Conservation (phyloP, 108 stramenopile species). For the Cyclotella atomus region DNA sequence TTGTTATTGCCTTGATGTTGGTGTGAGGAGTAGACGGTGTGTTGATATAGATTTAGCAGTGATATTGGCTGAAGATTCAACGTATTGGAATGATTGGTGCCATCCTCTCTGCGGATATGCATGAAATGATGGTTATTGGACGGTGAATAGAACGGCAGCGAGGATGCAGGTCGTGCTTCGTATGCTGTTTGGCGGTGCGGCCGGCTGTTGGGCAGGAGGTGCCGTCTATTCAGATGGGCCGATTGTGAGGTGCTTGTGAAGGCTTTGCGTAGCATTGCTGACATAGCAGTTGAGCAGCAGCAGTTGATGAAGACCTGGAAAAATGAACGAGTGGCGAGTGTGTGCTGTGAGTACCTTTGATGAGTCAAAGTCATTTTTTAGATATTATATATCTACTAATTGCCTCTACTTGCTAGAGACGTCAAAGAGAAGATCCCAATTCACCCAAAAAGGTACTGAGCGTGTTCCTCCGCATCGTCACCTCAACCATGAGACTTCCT, state of each 20-base stretch:
- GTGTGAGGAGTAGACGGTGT: background rate
- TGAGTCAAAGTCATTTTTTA: background rate
- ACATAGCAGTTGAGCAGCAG: no score
- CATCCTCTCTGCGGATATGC: background rate
- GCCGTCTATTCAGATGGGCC: background rate
- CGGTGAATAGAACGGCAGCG: background rate
- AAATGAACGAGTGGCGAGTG: background rate
- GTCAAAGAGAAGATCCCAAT: no score
- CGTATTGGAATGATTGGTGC: background rate
- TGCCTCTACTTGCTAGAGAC: no score
- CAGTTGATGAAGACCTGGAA: background rate
- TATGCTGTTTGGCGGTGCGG: background rate
- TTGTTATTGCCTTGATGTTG: background rate
- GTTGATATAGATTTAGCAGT: no score
- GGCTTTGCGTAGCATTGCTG: background rate
- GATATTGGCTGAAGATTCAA: no score
- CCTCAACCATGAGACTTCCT: conserved; percentile 2
- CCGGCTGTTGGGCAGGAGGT: background rate
- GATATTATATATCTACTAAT: background rate
- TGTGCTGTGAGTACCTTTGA: background rate
- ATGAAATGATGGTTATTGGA: background rate
- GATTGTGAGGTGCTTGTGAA: background rate
- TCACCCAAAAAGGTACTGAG: no score
- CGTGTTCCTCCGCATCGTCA: no score
- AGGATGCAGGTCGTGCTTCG: background rate